These are phyloP conservation scores for Ogataea philodendri DNA, from an alignment of 805 yeast genomes.

Conservation along the genomic window DNA sequence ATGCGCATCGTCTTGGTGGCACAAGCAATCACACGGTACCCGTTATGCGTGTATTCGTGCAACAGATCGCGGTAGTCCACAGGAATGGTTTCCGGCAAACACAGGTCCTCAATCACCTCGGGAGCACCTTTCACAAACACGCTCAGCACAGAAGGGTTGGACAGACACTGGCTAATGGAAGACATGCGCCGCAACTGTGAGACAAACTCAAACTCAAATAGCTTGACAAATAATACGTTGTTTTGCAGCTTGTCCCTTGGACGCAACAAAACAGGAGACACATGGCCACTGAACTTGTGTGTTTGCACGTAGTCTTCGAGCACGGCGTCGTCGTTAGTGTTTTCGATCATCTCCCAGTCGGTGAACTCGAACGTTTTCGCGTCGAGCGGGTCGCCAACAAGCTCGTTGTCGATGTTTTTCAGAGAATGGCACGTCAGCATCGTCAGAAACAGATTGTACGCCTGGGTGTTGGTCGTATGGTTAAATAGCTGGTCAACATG, in stretches of 20 bases:
- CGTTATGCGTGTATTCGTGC: constrained; percentile 86
- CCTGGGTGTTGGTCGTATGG: constrained; percentile 15
- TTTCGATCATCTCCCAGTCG: constrained; percentile 72
- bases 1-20: constrained; percentile 52
- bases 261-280: constrained; percentile 49
- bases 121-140: constrained; percentile 95
- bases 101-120: constrained; percentile 80
- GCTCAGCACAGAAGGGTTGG: constrained; percentile 30
- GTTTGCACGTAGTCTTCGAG: constrained; percentile 23
- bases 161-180: constrained; percentile 57
- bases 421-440: constrained; percentile 87
- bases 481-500: constrained; percentile 19
- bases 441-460: constrained; percentile 38
- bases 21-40: constrained; percentile 93
- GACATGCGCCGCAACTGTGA: constrained; percentile 89
- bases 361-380: constrained; percentile 91
- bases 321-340: constrained; percentile 40
- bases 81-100: constrained; percentile 72
- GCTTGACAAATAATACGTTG: constrained; percentile 36
- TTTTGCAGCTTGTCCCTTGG: constrained; percentile 33
- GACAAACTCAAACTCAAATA: constrained; percentile 73
- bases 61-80: constrained; percentile 67
- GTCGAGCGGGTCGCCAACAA: constrained; percentile 94
- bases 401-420: constrained; percentile 69
- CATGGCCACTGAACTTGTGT: constrained; percentile 38